Evolutionary conservation across 441 rosid genomes (phyloP).

Genomic region (Erysimum cheiri): DNA sequence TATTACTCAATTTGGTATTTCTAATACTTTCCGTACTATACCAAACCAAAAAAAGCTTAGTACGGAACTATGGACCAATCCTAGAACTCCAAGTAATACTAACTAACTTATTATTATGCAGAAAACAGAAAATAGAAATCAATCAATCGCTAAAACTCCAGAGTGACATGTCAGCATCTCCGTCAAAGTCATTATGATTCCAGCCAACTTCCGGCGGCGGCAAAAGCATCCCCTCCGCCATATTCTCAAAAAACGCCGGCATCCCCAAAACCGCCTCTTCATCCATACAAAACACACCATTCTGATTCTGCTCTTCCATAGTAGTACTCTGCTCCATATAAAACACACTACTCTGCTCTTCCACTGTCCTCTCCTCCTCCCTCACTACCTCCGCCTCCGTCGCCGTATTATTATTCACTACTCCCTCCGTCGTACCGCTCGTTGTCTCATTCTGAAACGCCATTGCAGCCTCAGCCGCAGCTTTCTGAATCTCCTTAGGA

Average conservation of each 20-base stretch:
- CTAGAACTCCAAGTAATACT: background rate
- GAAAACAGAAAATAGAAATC: too few relatives aligned
- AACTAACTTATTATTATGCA: background rate
- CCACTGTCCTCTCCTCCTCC: background rate
- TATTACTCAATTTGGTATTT: background rate
- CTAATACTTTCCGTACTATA: background rate
- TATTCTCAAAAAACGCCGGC: constrained; percentile 59
- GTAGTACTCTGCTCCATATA: constrained; percentile 32
- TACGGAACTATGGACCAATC: constrained; percentile 24
- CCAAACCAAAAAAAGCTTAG: background rate
- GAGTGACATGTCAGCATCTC: constrained; percentile 52
- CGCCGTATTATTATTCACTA: constrained; percentile 34
- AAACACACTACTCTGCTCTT: constrained; percentile 40
- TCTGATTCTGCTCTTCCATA: constrained; percentile 27
- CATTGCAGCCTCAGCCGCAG: constrained; percentile 79
- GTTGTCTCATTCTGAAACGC: constrained; percentile 48
- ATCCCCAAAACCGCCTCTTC: constrained; percentile 64
- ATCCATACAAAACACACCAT: constrained; percentile 52
- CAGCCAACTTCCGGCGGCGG: constrained; percentile 63
- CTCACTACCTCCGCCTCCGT: constrained; percentile 19
- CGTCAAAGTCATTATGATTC: constrained; percentile 49
- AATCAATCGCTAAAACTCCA: constrained; percentile 60
- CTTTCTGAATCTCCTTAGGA: constrained; percentile 75
- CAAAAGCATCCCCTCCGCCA: constrained; percentile 85
- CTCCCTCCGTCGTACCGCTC: constrained; percentile 34